Conservation (phyloP, 768 basidiomycete genomes). For the Mycena floridula region DNA sequence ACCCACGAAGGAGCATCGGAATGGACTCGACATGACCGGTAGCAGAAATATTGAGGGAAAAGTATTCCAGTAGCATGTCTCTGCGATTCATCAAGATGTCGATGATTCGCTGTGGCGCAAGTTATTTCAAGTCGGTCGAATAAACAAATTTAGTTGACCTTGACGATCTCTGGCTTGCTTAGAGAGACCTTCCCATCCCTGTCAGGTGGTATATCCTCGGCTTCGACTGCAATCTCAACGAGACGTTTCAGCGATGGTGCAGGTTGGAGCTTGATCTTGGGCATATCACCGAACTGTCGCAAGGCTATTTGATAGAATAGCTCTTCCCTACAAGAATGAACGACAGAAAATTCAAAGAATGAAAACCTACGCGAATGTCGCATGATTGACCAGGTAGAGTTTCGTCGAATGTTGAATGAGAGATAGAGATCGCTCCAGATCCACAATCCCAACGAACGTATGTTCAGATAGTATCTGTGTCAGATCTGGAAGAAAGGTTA, state of each 20-base stretch:
- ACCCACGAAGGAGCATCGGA: conserved; percentile 80
- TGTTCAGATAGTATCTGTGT: conserved; percentile 82
- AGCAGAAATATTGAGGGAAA: conserved; percentile 65
- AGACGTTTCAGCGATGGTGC: conserved; percentile 68
- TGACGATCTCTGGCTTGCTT: conserved; percentile 56
- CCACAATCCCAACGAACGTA: conserved; percentile 89
- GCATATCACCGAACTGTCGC: conserved; percentile 83
- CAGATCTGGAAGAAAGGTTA: conserved; percentile 46
- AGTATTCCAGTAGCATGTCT: conserved; percentile 92
- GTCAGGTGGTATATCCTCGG: conserved; percentile 51
- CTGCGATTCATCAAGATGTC: conserved; percentile 53
- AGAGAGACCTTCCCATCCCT: conserved; percentile 46
- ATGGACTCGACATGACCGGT: conserved; percentile 68
- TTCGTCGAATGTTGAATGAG: conserved; percentile 85
- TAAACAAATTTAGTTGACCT: conserved; percentile 40
- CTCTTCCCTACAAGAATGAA: conserved; percentile 58
- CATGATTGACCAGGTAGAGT: conserved; percentile 86
- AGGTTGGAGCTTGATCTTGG: conserved; percentile 75
- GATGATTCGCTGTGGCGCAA: conserved; percentile 47
- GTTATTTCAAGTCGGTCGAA: neutral
- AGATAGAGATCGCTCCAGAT: conserved; percentile 65
- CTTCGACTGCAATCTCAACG: conserved; percentile 72
- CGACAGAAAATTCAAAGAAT: neutral
- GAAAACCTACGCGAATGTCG: conserved; percentile 59
- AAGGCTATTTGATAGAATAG: conserved; percentile 92